phyloP scores from a whole-genome alignment of 2,329 filamentous ascomycete genomes.

The Tolypocladium guangdongense region DNA sequence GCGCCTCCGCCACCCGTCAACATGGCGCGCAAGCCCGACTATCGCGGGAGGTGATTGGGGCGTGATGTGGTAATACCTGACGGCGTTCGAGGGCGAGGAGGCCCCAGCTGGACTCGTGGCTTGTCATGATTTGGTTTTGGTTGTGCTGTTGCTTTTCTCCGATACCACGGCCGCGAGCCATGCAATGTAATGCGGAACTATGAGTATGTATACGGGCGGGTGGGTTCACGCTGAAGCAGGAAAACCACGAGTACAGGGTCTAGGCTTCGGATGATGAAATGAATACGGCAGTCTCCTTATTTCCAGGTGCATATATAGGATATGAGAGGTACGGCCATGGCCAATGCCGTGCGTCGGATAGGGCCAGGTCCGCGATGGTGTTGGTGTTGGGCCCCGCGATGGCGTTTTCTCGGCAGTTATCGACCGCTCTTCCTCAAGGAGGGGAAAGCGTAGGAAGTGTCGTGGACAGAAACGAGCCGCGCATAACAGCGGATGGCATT shows the following conservation, averaged over 20 bases:
- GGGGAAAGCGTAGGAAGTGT: neutral
- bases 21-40: constrained; percentile 75
- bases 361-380: too few species aligned
- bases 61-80: too few species aligned
- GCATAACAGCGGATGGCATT: too few species aligned
- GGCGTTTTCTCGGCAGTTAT: too few species aligned
- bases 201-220: neutral
- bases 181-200: neutral
- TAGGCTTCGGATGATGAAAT: neutral
- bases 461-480: neutral
- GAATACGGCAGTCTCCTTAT: neutral
- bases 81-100: neutral
- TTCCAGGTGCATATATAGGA: neutral
- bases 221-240: neutral
- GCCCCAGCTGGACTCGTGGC: neutral
- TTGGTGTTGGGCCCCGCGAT: too few species aligned
- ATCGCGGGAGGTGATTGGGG: constrained; percentile 25
- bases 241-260: too few species aligned
- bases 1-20: constrained; percentile 77
- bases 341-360: too few species aligned
- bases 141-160: neutral
- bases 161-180: neutral
- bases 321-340: neutral
- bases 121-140: neutral
- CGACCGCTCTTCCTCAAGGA: neutral